Evolutionary conservation across 1,139 yeast species (phyloP).

Genomic region (Tardiomyces digboiensis): DNA sequence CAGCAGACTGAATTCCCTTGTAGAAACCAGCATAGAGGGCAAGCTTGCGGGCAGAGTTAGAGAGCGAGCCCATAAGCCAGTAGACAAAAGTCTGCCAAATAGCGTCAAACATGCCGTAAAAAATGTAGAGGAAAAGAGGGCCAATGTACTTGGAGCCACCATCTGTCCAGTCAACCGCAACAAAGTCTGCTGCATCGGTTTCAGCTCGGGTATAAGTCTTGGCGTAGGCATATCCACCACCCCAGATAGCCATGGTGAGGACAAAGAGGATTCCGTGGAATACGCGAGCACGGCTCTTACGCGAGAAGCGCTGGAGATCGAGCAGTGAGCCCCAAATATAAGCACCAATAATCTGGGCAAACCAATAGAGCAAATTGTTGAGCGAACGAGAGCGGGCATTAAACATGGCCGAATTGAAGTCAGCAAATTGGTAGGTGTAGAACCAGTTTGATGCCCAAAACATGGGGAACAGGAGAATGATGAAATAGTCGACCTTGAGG

Average conservation of each 20-base stretch:
- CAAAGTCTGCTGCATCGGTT: slow-evolving; percentile 13
- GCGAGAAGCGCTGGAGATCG: slow-evolving; percentile 34
- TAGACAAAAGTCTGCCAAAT: slow-evolving; percentile 46
- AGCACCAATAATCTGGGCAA: slow-evolving; percentile 52
- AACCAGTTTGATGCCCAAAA: slow-evolving; percentile 58
- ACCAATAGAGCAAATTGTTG: slow-evolving; percentile 52
- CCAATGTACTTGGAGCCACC: slow-evolving; percentile 35
- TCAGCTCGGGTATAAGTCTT: slow-evolving; percentile 35
- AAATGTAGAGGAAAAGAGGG: slow-evolving; percentile 51
- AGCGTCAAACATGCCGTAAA: slow-evolving; percentile 51
- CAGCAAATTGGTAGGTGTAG: slow-evolving; percentile 55
- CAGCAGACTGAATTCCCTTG: slow-evolving; percentile 56
- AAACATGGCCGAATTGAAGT: slow-evolving; percentile 46
- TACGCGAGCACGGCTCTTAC: slow-evolving; percentile 38
- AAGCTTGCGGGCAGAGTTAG: slow-evolving; percentile 46
- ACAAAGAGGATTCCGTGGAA: slow-evolving; percentile 38
- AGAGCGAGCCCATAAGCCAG: slow-evolving; percentile 50
- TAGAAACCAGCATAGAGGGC: slow-evolving; percentile 55
- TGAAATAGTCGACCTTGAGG: slow-evolving; percentile 38
- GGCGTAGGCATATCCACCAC: slow-evolving; percentile 51
- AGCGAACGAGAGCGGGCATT: slow-evolving; percentile 51
- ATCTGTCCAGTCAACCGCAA: slow-evolving; percentile 36
- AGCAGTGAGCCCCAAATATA: slow-evolving; percentile 37
- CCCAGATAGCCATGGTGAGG: slow-evolving; percentile 45
- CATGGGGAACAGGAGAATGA: slow-evolving; percentile 43